Base-by-base conservation (phyloP, 495 filamentous ascomycete genomes). In the Penicillium bialowiezense region DNA sequence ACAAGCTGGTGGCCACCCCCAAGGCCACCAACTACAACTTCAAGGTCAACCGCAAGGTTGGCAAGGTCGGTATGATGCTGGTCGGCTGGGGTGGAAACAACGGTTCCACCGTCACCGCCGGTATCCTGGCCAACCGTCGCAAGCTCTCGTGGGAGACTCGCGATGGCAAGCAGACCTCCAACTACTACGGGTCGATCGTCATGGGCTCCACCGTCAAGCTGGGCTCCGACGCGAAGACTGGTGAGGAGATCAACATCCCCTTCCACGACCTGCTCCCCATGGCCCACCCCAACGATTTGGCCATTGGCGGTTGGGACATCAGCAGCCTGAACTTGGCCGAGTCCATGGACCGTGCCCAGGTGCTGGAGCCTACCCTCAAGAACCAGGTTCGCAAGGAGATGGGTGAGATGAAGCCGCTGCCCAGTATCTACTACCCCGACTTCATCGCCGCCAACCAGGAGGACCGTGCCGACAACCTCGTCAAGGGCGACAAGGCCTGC, bases 361-460 rank as follows among this genome's bases (percentile, higher is more conserved):
- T 98, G 39, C 83, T 98, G 33, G 91, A 98, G 76, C 93, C 93
- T 28, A 84, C 86, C 37, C 79, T 98, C 58, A 98, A 98, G 80
- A 69, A 73, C 46, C 80, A 85, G 52, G 88, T 98, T 56, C 84
- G 85, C 71, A 93, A 96, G 80, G 87, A 97, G 73, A 91, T 97
- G 92, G 77, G 82, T 52, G 74, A 75, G 55, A 87, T 97, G 85
- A 85, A 85, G 61, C 93, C 93, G 13, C 81, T 97, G 55, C 92
- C 91, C 21, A 90, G 86, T 71, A 88, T 97, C 74, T 98, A 97
- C 82, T 98, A 98, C 65, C 93, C 93, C 4, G 93, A 98, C 71
- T 98, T 97, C 78, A 98, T 98, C 63, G 93, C 93, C 51, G 87
- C 93, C 70, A 98, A 98, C 76, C 93, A 98, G 77, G 92, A 91